phyloP scores from a whole-genome alignment of 768 basidiomycete species.

The Lentinula edodes region DNA sequence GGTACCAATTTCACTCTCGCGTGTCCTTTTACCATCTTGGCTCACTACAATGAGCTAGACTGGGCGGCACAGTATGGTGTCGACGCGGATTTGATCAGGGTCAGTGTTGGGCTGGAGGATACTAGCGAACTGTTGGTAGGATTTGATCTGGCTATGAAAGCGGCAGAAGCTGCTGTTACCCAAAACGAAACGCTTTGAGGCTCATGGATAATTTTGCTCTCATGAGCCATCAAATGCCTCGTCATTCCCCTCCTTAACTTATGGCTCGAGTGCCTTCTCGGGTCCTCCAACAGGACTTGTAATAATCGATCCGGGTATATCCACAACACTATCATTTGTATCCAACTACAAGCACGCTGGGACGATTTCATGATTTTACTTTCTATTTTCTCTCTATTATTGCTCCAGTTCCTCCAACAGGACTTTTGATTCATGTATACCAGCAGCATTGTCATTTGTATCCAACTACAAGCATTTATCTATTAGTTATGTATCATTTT shows the following conservation, averaged over 20 bases:
- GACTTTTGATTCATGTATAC: conserved; percentile 5
- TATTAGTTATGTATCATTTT: background rate
- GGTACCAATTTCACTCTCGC: conserved; percentile 97
- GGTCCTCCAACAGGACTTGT: conserved; percentile 14
- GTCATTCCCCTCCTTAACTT: background rate
- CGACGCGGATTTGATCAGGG: conserved; percentile 74
- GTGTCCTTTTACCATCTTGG: conserved; percentile 89
- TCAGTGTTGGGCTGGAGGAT: conserved; percentile 91
- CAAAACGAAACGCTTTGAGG: conserved; percentile 1
- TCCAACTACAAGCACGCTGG: conserved; percentile 8
- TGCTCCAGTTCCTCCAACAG: conserved; percentile 12
- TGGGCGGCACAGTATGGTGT: conserved; percentile 91
- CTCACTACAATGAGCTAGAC: conserved; percentile 83
- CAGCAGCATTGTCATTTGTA: conserved; percentile 8
- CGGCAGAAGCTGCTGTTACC: conserved; percentile 49
- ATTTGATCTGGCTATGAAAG: conserved; percentile 62
- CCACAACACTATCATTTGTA: conserved; percentile 8
- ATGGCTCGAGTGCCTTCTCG: background rate
- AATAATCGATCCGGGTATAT: background rate
- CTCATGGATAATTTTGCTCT: conserved; percentile 7
- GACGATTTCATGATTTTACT: conserved; percentile 13
- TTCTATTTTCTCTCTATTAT: conserved; percentile 37
- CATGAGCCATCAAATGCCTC: conserved; percentile 25
- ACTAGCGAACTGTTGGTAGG: conserved; percentile 44
- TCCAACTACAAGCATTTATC: conserved; percentile 8